Percentiles rank a stretch among this genome's conserved stretches.
Evolutionary conservation across 345 rosid species (phyloP).

Genomic region (Sapria himalayana): DNA sequence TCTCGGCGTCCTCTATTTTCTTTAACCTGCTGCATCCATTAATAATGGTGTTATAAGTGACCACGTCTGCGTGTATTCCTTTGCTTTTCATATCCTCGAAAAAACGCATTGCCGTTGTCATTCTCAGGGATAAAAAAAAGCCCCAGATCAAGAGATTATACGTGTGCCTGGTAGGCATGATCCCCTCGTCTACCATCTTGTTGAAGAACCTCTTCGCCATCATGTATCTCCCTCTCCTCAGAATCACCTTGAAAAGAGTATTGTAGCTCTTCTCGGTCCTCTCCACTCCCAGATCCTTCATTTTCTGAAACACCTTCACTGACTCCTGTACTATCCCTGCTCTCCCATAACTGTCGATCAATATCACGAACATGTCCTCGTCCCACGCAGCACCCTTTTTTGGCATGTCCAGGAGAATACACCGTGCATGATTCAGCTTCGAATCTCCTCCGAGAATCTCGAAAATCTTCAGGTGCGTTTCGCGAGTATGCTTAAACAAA

Average conservation of each 20-base stretch:
- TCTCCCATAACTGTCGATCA: constrained; percentile 65
- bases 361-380: constrained; percentile 47
- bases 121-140: constrained; percentile 50
- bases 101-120: constrained; percentile 51
- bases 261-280: constrained; percentile 59
- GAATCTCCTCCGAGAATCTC: constrained; percentile 49
- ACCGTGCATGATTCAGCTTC: constrained; percentile 69
- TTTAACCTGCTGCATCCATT: constrained; percentile 49
- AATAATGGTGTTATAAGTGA: constrained; percentile 62
- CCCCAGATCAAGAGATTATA: constrained; percentile 82
- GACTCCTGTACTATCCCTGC: constrained; percentile 81
- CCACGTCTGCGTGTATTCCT: constrained; percentile 41
- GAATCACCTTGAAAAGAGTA: constrained; percentile 50
- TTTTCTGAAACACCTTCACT: constrained; percentile 51
- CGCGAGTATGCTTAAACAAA: constrained; percentile 48
- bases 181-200: constrained; percentile 54
- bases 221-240: constrained; percentile 70
- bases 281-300: constrained; percentile 61
- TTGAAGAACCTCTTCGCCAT: constrained; percentile 83
- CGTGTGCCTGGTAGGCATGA: constrained; percentile 56
- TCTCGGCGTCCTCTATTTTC: constrained; percentile 67
- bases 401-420: constrained; percentile 76
- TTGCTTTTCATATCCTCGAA: constrained; percentile 60
- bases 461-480: constrained; percentile 55
- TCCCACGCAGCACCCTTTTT: constrained; percentile 66